phyloP scores from a whole-genome alignment of 352 stramenopile species.

The Phytophthora europaea region DNA sequence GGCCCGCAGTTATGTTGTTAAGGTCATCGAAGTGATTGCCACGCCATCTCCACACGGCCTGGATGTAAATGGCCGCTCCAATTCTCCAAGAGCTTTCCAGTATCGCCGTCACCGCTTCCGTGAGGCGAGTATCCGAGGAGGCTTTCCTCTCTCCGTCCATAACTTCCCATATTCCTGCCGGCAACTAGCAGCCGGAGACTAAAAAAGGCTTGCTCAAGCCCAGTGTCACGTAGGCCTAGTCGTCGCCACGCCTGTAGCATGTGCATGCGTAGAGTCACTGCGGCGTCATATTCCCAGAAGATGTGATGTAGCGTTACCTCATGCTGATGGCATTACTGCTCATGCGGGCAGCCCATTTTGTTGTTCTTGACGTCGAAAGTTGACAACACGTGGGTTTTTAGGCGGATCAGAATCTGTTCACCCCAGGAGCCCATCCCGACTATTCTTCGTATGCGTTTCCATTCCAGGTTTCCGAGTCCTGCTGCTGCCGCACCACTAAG shows the following conservation, averaged over 20 bases:
- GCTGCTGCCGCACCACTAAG: background rate
- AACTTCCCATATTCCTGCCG: too few species aligned
- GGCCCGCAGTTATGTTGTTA: background rate
- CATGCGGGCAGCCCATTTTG: background rate
- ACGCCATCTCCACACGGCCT: background rate
- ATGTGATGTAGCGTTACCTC: background rate
- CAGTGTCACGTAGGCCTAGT: background rate
- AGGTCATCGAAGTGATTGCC: background rate
- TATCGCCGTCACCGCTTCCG: background rate
- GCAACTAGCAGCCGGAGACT: too few species aligned
- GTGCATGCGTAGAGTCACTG: background rate
- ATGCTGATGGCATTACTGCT: background rate
- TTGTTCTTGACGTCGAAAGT: background rate
- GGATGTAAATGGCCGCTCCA: background rate
- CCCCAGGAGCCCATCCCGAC: background rate
- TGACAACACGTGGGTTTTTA: background rate
- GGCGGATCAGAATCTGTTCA: background rate
- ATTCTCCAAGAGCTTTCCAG: background rate
- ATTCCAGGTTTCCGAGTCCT: background rate
- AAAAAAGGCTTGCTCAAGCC: background rate
- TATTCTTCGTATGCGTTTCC: background rate
- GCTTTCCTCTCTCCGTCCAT: background rate
- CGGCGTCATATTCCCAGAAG: background rate
- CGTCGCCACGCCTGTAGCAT: background rate
- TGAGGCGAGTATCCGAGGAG: background rate